Conservation (phyloP, 345 rosid genomes). For the Microcos paniculata region DNA sequence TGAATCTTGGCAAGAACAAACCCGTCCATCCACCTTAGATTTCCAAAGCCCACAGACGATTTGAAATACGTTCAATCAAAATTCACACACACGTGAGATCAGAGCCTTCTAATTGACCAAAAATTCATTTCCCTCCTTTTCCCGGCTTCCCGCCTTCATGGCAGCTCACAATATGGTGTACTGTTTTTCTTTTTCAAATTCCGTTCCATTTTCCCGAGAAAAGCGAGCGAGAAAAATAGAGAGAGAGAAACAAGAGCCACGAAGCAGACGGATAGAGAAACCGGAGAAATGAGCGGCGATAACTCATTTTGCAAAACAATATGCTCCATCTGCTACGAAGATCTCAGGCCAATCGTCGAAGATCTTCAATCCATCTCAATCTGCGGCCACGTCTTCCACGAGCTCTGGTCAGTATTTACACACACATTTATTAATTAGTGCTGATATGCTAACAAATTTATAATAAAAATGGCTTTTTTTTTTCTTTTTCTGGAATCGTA, state of each 20-base stretch:
- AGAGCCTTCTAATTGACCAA: neutral
- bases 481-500: slow-evolving; percentile 30
- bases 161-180: neutral
- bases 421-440: neutral
- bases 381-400: slow-evolving; percentile 97
- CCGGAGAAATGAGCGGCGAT: slow-evolving; percentile 30
- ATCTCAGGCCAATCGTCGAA: slow-evolving; percentile 82
- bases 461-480: neutral
- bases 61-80: too few relatives aligned
- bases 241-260: neutral
- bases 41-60: too few relatives aligned
- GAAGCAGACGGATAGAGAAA: neutral
- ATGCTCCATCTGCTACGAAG: slow-evolving; percentile 92
- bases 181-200: slow-evolving; percentile 14
- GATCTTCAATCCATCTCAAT: slow-evolving; percentile 82
- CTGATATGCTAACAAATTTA: neutral
- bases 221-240: neutral
- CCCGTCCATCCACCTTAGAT: too few relatives aligned
- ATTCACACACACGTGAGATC: too few relatives aligned
- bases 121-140: slow-evolving; percentile 4
- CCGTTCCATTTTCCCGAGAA: slow-evolving; percentile 17
- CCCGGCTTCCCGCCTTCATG: slow-evolving; percentile 28
- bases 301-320: slow-evolving; percentile 51
- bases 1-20: too few relatives aligned
- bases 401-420: slow-evolving; percentile 56